Conservation (phyloP, 768 basidiomycete genomes). For the Termitomyces sp. region DNA sequence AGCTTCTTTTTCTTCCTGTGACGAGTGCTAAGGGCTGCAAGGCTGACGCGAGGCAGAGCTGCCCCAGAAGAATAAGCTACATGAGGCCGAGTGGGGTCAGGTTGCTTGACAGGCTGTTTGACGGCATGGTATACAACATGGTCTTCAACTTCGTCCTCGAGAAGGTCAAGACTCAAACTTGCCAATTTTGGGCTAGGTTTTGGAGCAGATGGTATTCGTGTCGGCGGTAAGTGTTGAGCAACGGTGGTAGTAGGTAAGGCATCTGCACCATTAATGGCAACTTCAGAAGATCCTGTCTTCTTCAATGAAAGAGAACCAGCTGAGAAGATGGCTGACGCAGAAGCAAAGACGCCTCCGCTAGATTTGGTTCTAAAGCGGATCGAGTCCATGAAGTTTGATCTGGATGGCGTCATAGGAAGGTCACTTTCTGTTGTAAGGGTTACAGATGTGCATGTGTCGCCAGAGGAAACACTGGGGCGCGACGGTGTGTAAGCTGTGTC, state of each 20-base stretch:
- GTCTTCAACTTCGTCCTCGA: constrained; percentile 21
- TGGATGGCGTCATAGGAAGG: constrained; percentile 33
- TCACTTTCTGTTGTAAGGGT: constrained; percentile 41
- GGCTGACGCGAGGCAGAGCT: constrained; percentile 27
- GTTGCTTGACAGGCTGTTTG: constrained; percentile 8
- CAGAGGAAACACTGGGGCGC: constrained; percentile 58
- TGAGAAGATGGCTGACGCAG: constrained; percentile 19
- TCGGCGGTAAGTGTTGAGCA: constrained; percentile 7
- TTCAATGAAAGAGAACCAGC: constrained; percentile 26
- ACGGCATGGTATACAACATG: constrained; percentile 15
- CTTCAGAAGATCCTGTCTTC: constrained; percentile 14
- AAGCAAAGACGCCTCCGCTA: constrained; percentile 24
- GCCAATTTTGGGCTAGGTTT: constrained; percentile 21
- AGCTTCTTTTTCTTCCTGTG: constrained; percentile 54
- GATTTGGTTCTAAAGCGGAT: constrained; percentile 30
- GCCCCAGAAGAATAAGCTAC: constrained; percentile 29
- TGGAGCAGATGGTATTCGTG: constrained; percentile 26
- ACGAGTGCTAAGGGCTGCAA: constrained; percentile 35
- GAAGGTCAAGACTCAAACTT: constrained; percentile 11
- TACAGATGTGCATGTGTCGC: constrained; percentile 46
- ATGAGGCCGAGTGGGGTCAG: constrained; percentile 23
- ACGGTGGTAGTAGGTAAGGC: constrained; percentile 3
- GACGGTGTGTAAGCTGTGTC: constrained; percentile 37
- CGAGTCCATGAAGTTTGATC: constrained; percentile 34
- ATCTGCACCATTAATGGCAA: constrained; percentile 10